Conservation (phyloP, 805 yeast species). For the Blastobotrys attinorum region DNA sequence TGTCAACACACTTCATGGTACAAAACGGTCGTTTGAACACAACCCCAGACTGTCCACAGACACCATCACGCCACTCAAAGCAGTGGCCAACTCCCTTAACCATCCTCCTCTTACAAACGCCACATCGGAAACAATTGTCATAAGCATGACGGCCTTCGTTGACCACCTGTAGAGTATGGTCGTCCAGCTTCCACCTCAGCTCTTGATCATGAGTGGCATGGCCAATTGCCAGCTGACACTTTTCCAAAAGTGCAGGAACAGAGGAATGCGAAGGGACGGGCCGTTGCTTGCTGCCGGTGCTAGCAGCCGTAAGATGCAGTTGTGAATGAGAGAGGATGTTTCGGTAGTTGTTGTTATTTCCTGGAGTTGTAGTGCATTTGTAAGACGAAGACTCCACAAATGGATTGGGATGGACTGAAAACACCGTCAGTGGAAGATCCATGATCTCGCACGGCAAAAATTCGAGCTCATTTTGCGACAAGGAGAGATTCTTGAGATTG, state of each 20-base stretch:
- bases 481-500: constrained; percentile 27
- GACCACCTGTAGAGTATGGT: constrained; percentile 12
- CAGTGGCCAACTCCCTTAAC: constrained; percentile 22
- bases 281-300: too few relatives aligned
- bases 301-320: too few relatives aligned
- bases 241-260: neutral
- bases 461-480: constrained; percentile 28
- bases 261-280: too few relatives aligned
- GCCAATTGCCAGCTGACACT: neutral
- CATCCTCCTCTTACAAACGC: constrained; percentile 23
- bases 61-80: constrained; percentile 28
- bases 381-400: constrained; percentile 14
- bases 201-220: neutral
- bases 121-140: constrained; percentile 19
- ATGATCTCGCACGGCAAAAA: constrained; percentile 32
- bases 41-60: constrained; percentile 5
- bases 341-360: too few relatives aligned
- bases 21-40: constrained; percentile 13
- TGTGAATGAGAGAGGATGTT: too few relatives aligned
- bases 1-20: constrained; percentile 9
- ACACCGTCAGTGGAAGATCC: constrained; percentile 21
- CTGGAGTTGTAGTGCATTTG: too few relatives aligned
- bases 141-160: constrained; percentile 17
- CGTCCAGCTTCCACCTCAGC: neutral
- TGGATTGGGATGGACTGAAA: constrained; percentile 32